Percentiles rank a stretch among this genome's conserved stretches.
Conservation (phyloP, 805 yeast genomes). For the Starmerella ratchasimensis region DNA sequence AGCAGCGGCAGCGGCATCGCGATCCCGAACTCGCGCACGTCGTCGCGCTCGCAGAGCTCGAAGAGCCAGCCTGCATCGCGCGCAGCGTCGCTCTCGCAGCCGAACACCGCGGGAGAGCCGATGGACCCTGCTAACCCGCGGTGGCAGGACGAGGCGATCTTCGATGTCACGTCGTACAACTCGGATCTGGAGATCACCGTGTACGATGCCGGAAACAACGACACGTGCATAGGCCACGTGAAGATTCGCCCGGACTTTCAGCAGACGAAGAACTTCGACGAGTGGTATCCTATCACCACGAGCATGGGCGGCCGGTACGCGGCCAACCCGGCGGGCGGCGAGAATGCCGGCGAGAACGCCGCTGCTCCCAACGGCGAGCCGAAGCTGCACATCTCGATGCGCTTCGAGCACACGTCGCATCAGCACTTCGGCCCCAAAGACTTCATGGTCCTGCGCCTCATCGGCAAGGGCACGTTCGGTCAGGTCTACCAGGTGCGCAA, state of each 20-base stretch:
- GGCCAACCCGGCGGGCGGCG: no score
- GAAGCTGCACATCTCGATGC: conserved; percentile 61
- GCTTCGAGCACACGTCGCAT: conserved; percentile 53
- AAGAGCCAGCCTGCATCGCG: conserved; percentile 7
- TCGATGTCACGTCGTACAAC: conserved; percentile 71
- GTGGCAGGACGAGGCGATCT: conserved; percentile 87
- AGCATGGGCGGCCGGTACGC: no score
- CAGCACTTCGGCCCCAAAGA: conserved; percentile 78
- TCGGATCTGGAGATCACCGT: conserved; percentile 82
- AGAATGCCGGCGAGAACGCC: no score
- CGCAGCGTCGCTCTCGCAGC: conserved; percentile 6
- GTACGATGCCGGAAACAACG: conserved; percentile 73
- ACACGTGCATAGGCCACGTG: conserved; percentile 70
- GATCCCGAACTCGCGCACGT: conserved; percentile 26
- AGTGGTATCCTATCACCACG: conserved; percentile 68
- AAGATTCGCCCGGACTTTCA: conserved; percentile 30
- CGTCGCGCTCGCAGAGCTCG: conserved; percentile 9
- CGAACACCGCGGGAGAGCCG: neutral
- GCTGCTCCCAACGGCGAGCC: no score
- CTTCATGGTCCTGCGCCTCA: conserved; percentile 75
- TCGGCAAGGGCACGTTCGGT: conserved; percentile 96
- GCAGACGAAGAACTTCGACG: conserved; percentile 31
- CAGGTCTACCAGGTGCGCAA: conserved; percentile 94
- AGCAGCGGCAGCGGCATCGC: conserved; percentile 24
- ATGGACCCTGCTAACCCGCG: conserved; percentile 42